Percentiles rank a stretch among this genome's conserved stretches.
Conservation (phyloP, 2,329 filamentous ascomycete genomes). For the Calonectria ilicicola region DNA sequence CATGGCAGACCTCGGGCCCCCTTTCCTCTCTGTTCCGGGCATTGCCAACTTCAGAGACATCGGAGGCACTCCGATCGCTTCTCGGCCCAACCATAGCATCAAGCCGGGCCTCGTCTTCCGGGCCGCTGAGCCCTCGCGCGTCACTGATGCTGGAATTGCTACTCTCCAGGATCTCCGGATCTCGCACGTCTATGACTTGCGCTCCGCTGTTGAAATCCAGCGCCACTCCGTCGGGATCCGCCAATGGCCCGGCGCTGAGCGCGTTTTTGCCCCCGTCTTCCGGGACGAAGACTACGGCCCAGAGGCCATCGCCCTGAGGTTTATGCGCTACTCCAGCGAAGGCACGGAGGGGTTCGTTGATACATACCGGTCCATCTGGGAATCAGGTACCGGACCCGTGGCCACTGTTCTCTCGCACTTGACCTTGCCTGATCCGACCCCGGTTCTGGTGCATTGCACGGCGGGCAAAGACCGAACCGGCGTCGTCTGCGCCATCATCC, state of each 20-base stretch:
- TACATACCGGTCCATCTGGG: slow-evolving; percentile 73
- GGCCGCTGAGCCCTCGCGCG: slow-evolving; percentile 72
- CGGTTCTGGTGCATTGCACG: slow-evolving; percentile 78
- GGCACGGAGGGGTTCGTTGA: slow-evolving; percentile 69
- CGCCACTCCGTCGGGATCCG: slow-evolving; percentile 48
- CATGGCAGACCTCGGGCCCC: slow-evolving; percentile 50
- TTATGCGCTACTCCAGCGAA: slow-evolving; percentile 68
- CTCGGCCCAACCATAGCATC: slow-evolving; percentile 67
- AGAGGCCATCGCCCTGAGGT: slow-evolving; percentile 71
- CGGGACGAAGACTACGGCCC: slow-evolving; percentile 70
- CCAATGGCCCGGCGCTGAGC: slow-evolving; percentile 56
- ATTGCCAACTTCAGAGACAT: slow-evolving; percentile 78
- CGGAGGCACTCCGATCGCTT: slow-evolving; percentile 62
- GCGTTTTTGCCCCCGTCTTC: slow-evolving; percentile 75
- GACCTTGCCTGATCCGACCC: slow-evolving; percentile 53
- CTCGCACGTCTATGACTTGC: slow-evolving; percentile 75
- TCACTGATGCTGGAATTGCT: slow-evolving; percentile 65
- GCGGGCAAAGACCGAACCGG: slow-evolving; percentile 84
- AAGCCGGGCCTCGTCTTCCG: slow-evolving; percentile 73
- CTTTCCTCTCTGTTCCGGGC: slow-evolving; percentile 65
- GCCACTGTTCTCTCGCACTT: slow-evolving; percentile 67
- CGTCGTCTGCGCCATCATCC: slow-evolving; percentile 74
- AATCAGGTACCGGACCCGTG: slow-evolving; percentile 64
- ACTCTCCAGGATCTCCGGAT: slow-evolving; percentile 70
- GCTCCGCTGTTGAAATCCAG: slow-evolving; percentile 71